Conservation (phyloP, 345 rosid species). For the Cochlearia excelsa region DNA sequence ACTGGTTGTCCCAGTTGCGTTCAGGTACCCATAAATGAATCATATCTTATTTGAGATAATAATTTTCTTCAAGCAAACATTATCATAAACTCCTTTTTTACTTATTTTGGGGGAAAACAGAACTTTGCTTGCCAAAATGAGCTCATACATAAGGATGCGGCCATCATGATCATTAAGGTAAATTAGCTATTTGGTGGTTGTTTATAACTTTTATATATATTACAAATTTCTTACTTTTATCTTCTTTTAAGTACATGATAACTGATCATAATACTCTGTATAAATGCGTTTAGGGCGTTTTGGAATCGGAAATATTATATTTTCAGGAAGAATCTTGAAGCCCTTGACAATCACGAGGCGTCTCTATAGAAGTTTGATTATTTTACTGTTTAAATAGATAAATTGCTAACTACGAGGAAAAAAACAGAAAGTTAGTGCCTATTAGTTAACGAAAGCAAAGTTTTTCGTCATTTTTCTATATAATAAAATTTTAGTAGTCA, state of each 20-base stretch:
- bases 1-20: constrained; percentile 81
- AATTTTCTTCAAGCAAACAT: no score
- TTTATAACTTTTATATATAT: neutral
- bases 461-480: no score
- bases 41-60: no score
- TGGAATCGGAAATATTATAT: constrained; percentile 59
- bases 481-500: no score
- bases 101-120: constrained; percentile 34
- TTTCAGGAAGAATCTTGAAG: constrained; percentile 34
- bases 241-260: neutral
- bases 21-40: constrained; percentile 44
- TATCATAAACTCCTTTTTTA: no score
- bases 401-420: neutral
- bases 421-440: neutral
- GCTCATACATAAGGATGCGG: constrained; percentile 73
- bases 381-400: neutral
- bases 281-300: constrained; percentile 47
- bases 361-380: no score
- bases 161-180: constrained; percentile 74
- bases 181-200: neutral
- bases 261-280: constrained; percentile 13
- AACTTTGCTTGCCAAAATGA: constrained; percentile 69
- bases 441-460: no score
- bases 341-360: neutral
- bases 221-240: neutral